Percentiles rank a stretch among this genome's conserved stretches.
phyloP scores from a whole-genome alignment of 495 filamentous ascomycete species.

The Aspergillus steynii region DNA sequence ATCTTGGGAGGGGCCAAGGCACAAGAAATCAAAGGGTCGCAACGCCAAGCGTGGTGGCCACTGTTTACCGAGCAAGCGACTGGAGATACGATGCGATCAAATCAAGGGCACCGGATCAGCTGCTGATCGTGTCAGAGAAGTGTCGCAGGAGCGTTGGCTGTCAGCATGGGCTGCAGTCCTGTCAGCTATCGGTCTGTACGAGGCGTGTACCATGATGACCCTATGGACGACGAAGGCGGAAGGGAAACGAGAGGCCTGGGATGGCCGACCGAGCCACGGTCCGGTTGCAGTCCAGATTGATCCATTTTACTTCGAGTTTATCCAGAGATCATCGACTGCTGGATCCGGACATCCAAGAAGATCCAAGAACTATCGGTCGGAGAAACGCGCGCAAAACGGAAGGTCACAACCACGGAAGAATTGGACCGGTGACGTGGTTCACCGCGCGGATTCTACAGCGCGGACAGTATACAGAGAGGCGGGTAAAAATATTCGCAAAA shows the following conservation, averaged over 20 bases:
- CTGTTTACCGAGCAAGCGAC: background rate
- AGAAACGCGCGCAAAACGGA: constrained; percentile 1
- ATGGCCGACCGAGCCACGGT: background rate
- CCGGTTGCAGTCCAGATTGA: background rate
- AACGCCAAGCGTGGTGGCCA: background rate
- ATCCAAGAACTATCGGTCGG: background rate
- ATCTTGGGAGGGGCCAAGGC: background rate
- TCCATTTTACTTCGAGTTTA: background rate
- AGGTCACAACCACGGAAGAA: background rate
- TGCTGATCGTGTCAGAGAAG: constrained; percentile 23
- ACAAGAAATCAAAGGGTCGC: background rate
- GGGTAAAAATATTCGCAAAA: background rate
- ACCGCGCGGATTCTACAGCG: background rate
- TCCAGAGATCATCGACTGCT: background rate
- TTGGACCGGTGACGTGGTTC: background rate
- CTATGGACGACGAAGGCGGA: background rate
- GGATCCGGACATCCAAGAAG: too few species aligned
- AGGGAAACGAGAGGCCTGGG: background rate
- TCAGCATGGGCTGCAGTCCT: background rate
- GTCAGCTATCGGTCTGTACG: background rate
- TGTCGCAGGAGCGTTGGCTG: constrained; percentile 9
- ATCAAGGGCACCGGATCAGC: background rate
- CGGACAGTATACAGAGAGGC: too few species aligned
- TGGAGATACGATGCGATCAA: background rate
- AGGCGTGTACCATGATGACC: too few species aligned